Evolutionary conservation across 129 eudicot genomes (phyloP).

Genomic region (Flaveria brownii): DNA sequence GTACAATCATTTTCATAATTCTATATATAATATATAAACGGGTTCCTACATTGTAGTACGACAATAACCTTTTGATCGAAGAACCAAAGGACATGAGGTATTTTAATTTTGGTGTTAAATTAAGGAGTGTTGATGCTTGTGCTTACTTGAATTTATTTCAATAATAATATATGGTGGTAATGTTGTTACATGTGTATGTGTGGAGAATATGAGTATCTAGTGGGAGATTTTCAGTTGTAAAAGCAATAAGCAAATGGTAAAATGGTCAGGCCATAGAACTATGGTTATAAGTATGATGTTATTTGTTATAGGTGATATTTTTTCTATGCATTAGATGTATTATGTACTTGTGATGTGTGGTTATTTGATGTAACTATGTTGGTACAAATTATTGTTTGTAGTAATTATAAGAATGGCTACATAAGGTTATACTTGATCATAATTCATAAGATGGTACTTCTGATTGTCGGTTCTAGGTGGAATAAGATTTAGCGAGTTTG

Average conservation of each 20-base stretch:
- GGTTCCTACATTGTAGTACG: too few relatives aligned
- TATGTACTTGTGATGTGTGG: too few relatives aligned
- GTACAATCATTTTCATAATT: too few relatives aligned
- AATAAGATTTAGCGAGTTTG: too few relatives aligned
- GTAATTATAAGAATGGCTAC: neutral
- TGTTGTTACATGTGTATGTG: constrained; percentile 27
- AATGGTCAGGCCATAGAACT: constrained; percentile 26
- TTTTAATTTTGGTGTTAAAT: too few relatives aligned
- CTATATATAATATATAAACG: too few relatives aligned
- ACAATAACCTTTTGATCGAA: neutral
- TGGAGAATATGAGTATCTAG: constrained; percentile 39
- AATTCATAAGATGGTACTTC: too few relatives aligned
- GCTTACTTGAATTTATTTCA: constrained; percentile 15
- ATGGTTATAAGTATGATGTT: neutral
- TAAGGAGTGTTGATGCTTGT: too few relatives aligned
- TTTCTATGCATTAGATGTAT: neutral
- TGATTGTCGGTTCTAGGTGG: too few relatives aligned
- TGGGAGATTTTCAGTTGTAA: constrained; percentile 23
- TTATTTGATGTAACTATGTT: neutral
- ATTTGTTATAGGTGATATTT: neutral
- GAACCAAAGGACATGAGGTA: neutral
- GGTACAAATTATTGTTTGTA: neutral
- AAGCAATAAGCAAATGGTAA: constrained; percentile 24
- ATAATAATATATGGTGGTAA: constrained; percentile 29
- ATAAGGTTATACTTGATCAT: too few relatives aligned